phyloP scores from a whole-genome alignment of 2,329 filamentous ascomycete genomes.

The Aspergillus eucalypticola region DNA sequence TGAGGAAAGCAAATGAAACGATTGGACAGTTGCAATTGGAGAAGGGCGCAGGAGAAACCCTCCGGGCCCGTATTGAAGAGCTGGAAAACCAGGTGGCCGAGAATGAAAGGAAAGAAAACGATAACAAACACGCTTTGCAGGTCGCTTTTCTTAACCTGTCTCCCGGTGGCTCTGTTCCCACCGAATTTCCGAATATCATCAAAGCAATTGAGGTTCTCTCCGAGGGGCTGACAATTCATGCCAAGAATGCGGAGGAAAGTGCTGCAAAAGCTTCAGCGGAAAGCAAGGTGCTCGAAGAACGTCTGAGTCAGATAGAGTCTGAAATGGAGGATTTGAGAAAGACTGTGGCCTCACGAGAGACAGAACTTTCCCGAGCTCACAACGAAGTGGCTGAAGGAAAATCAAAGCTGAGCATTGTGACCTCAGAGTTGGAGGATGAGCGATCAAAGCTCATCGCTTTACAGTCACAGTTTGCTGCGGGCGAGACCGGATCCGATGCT shows the following conservation, averaged over 20 bases:
- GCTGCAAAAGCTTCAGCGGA: conserved; percentile 63
- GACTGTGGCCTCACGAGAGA: conserved; percentile 55
- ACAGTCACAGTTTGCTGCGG: conserved; percentile 72
- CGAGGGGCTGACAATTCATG: conserved; percentile 60
- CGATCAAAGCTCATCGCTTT: conserved; percentile 69
- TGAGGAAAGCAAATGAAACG: conserved; percentile 43
- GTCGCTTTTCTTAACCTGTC: conserved; percentile 62
- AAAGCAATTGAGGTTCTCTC: conserved; percentile 61
- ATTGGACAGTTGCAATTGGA: conserved; percentile 58
- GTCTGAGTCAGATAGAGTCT: conserved; percentile 56
- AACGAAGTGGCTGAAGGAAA: conserved; percentile 55
- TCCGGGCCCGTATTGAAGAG: conserved; percentile 45
- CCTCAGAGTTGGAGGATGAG: conserved; percentile 62
- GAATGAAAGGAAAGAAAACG: conserved; percentile 55
- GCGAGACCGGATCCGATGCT: conserved; percentile 79
- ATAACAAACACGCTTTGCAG: conserved; percentile 57
- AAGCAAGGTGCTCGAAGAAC: conserved; percentile 60
- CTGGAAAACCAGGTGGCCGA: conserved; percentile 54
- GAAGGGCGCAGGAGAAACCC: conserved; percentile 51
- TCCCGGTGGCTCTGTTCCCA: conserved; percentile 54
- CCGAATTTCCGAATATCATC: conserved; percentile 59
- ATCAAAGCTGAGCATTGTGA: conserved; percentile 49
- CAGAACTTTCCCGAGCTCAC: conserved; percentile 53
- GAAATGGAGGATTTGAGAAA: conserved; percentile 60
- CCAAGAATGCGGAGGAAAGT: conserved; percentile 62